phyloP scores from a whole-genome alignment of 257 asterid genomes.

The Solanum pinnatisectum region DNA sequence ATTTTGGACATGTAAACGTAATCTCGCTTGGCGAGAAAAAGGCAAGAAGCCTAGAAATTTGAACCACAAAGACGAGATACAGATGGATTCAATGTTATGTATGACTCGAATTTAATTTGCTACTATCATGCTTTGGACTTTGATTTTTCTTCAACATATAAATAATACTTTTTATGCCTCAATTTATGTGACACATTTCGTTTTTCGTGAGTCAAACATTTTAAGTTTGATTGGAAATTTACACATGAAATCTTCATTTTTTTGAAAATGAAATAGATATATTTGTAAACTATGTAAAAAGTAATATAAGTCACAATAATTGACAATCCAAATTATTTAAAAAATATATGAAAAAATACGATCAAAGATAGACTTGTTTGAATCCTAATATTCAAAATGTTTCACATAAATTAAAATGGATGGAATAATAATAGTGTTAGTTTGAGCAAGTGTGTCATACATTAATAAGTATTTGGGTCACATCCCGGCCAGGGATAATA shows the following conservation, averaged over 20 bases:
- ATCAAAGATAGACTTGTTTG: rapidly evolving
- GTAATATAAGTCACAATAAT: no score
- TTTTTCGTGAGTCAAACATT: no score
- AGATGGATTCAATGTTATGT: background rate
- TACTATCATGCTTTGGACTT: background rate
- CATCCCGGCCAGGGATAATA: background rate
- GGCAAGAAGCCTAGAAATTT: background rate
- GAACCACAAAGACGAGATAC: conserved; percentile 20
- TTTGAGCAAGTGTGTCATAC: background rate
- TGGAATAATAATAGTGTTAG: background rate
- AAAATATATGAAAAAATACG: no score
- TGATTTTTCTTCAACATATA: background rate
- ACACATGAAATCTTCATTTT: no score
- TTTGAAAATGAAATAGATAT: no score
- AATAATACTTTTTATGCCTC: rapidly evolving
- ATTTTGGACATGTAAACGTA: background rate
- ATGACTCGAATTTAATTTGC: background rate
- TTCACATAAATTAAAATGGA: no score
- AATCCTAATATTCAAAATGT: no score
- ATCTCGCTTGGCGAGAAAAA: background rate
- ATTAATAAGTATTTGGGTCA: background rate
- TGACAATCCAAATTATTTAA: no score
- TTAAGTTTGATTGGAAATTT: no score
- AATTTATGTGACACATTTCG: no score
- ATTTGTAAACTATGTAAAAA: no score